phyloP scores from a whole-genome alignment of 75 land plant genomes.

The Adiantum capillusveneris region DNA sequence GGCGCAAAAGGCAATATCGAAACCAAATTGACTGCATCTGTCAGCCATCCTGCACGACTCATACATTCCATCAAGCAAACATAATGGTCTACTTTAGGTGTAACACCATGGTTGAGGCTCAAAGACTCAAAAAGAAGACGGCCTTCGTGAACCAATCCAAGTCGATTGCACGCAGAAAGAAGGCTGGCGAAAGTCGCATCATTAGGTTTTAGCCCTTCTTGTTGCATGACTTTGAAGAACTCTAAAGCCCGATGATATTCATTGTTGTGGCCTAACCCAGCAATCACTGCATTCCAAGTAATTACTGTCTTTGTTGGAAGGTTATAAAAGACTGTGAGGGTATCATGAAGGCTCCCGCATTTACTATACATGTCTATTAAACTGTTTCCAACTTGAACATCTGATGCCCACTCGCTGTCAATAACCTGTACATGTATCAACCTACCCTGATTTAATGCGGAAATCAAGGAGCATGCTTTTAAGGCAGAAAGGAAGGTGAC shows the following conservation, averaged over 20 bases:
- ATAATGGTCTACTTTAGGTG: slow-evolving; percentile 6
- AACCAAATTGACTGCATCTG: neutral
- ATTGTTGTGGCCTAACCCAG: slow-evolving; percentile 46
- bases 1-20: too few relatives aligned
- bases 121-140: neutral
- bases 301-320: slow-evolving; percentile 56
- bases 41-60: slow-evolving; percentile 1
- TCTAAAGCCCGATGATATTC: slow-evolving; percentile 37
- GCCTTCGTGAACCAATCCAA: neutral
- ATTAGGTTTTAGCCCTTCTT: slow-evolving; percentile 30
- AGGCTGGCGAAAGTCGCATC: slow-evolving; percentile 64
- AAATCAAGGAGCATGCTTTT: slow-evolving; percentile 41
- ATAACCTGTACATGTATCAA: slow-evolving; percentile 31
- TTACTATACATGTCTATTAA: slow-evolving; percentile 70
- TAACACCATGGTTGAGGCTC: neutral
- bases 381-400: slow-evolving; percentile 54
- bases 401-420: slow-evolving; percentile 23
- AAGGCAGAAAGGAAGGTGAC: slow-evolving; percentile 16
- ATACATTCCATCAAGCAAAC: neutral
- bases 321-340: slow-evolving; percentile 50
- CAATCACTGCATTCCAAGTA: slow-evolving; percentile 74
- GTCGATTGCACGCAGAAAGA: slow-evolving; percentile 35
- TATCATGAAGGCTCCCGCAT: slow-evolving; percentile 42
- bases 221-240: slow-evolving; percentile 38
- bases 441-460: slow-evolving; percentile 19